Percentiles rank a stretch among this genome's conserved stretches.
These are phyloP conservation scores for Draba incana DNA, from an alignment of 345 rosid genomes.

Conservation along the genomic window DNA sequence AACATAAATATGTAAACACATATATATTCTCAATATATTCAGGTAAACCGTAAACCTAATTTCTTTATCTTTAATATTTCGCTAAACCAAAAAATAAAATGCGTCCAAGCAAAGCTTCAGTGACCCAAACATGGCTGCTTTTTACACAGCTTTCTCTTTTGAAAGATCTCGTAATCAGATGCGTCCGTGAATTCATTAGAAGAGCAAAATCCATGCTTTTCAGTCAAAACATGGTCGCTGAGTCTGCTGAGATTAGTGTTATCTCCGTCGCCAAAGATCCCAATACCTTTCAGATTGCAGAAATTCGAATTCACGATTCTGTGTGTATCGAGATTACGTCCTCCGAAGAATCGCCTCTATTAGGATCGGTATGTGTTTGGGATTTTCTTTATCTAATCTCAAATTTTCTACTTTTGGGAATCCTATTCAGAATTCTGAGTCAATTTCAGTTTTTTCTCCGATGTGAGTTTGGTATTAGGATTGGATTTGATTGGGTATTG, in stretches of 20 bases:
- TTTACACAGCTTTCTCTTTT: slow-evolving; percentile 27
- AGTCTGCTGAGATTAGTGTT: slow-evolving; percentile 32
- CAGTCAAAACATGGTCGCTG: slow-evolving; percentile 35
- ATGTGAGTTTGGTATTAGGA: background rate
- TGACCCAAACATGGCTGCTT: slow-evolving; percentile 38
- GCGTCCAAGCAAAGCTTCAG: slow-evolving; percentile 41
- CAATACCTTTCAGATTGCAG: slow-evolving; percentile 33
- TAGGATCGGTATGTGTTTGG: slow-evolving; percentile 37
- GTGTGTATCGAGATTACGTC: slow-evolving; percentile 33
- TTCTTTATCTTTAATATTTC: background rate
- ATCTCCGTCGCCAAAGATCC: slow-evolving; percentile 32
- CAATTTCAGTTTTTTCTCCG: slow-evolving; percentile 3
- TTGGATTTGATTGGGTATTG: background rate
- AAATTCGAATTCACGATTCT: slow-evolving; percentile 28
- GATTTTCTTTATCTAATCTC: background rate
- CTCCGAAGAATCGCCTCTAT: slow-evolving; percentile 15
- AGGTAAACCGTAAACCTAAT: background rate
- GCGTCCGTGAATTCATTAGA: slow-evolving; percentile 20
- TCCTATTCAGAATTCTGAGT: background rate
- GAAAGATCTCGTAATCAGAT: slow-evolving; percentile 38
- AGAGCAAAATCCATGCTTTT: slow-evolving; percentile 35
- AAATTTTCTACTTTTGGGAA: slow-evolving; percentile 13
- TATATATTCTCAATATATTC: slow-evolving; percentile 6
- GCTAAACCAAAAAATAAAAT: slow-evolving; percentile 10
- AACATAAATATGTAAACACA: too few relatives aligned